Conservation (phyloP, 1,284 basidiomycete species). For the Anthracocystis setariae region DNA sequence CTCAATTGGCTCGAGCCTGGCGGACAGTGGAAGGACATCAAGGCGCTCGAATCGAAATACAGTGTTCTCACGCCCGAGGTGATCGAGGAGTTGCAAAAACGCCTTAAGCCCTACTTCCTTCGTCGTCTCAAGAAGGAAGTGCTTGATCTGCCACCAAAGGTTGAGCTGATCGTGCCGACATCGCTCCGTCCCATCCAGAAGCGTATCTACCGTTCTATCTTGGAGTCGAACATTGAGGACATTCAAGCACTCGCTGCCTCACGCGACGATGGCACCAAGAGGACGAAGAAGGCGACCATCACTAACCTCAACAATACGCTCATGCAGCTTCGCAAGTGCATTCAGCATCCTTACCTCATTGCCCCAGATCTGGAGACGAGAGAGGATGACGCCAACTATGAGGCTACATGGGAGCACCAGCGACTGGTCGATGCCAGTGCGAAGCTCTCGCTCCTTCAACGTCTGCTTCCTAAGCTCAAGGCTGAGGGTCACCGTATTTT, state of each 20-base stretch:
- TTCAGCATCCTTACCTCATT: slow-evolving; percentile 76
- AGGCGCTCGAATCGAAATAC: slow-evolving; percentile 42
- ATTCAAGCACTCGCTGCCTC: slow-evolving; percentile 50
- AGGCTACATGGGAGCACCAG: slow-evolving; percentile 76
- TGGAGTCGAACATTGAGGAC: slow-evolving; percentile 53
- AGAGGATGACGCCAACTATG: slow-evolving; percentile 73
- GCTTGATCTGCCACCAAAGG: slow-evolving; percentile 86
- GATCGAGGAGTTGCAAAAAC: slow-evolving; percentile 77
- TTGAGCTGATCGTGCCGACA: slow-evolving; percentile 83
- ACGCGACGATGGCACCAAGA: slow-evolving; percentile 18
- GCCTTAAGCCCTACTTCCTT: slow-evolving; percentile 87
- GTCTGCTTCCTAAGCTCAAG: slow-evolving; percentile 66
- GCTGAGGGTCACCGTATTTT: slow-evolving; percentile 64
- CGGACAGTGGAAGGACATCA: slow-evolving; percentile 50
- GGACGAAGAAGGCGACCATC: slow-evolving; percentile 40
- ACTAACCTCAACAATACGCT: slow-evolving; percentile 59
- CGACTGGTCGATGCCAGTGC: slow-evolving; percentile 85
- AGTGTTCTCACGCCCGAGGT: slow-evolving; percentile 58
- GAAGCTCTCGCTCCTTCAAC: slow-evolving; percentile 72
- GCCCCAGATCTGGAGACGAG: slow-evolving; percentile 78
- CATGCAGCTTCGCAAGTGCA: slow-evolving; percentile 63
- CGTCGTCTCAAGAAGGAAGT: slow-evolving; percentile 93
- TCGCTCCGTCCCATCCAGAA: slow-evolving; percentile 89
- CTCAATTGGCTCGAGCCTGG: slow-evolving; percentile 52
- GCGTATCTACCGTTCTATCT: slow-evolving; percentile 77